Conservation (phyloP, 306 rosid genomes). For the Coriaria nepalensis region DNA sequence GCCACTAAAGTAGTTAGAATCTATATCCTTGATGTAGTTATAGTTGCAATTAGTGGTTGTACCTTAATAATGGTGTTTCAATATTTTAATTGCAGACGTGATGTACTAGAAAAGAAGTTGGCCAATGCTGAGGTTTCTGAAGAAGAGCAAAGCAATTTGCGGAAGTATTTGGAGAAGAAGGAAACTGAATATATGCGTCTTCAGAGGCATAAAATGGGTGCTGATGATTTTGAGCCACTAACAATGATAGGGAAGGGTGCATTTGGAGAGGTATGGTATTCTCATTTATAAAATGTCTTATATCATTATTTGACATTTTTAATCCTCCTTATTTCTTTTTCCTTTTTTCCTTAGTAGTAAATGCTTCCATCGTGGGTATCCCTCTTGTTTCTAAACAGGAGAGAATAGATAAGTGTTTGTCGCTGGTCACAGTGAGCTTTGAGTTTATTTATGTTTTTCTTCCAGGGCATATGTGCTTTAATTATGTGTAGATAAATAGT, state of each 20-base stretch:
- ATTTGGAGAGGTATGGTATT: constrained; percentile 80
- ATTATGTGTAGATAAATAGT: too few species aligned
- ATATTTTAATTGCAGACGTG: constrained; percentile 43
- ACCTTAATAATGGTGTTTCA: constrained; percentile 6
- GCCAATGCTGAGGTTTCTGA: constrained; percentile 97
- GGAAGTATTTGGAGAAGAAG: constrained; percentile 83
- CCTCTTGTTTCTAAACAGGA: neutral
- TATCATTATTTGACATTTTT: constrained; percentile 1
- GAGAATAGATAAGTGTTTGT: constrained; percentile 1
- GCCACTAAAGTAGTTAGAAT: too few species aligned
- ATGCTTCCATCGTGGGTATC: neutral
- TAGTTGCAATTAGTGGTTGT: neutral
- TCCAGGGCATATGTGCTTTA: too few species aligned
- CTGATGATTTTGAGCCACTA: constrained; percentile 93
- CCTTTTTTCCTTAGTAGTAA: neutral
- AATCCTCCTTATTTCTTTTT: neutral
- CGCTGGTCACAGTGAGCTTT: constrained; percentile 1
- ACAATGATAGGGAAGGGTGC: constrained; percentile 99
- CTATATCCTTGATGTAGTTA: constrained; percentile 1
- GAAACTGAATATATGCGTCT: constrained; percentile 98
- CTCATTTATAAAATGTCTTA: constrained; percentile 7
- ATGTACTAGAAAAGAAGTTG: constrained; percentile 83
- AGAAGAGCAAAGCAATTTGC: constrained; percentile 96
- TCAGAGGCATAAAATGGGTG: constrained; percentile 99
- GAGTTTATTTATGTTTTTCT: neutral